Evolutionary conservation across 2,329 filamentous ascomycete genomes (phyloP).

Genomic region (Helicocarpus griseus): DNA sequence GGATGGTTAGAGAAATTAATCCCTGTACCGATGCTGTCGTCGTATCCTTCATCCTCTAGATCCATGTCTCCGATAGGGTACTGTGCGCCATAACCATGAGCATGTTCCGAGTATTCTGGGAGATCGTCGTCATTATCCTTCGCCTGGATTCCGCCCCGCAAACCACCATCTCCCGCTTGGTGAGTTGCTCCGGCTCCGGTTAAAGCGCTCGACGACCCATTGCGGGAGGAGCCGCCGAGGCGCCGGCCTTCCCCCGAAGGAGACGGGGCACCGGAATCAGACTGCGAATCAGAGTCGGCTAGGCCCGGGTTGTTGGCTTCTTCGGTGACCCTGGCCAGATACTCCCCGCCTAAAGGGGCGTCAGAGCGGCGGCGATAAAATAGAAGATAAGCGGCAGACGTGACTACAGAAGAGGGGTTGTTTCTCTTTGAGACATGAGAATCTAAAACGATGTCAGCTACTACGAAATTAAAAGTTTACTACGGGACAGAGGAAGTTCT

Average conservation of each 20-base stretch:
- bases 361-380: slow-evolving; percentile 87
- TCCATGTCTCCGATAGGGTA: slow-evolving; percentile 25
- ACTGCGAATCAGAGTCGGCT: slow-evolving; percentile 38
- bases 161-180: slow-evolving; percentile 55
- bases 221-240: slow-evolving; percentile 78
- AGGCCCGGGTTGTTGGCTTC: slow-evolving; percentile 47
- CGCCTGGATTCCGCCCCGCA: slow-evolving; percentile 31
- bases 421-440: slow-evolving; percentile 56
- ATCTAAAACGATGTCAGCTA: slow-evolving; percentile 43
- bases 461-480: not conserved
- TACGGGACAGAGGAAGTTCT: slow-evolving; percentile 25
- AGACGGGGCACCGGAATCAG: slow-evolving; percentile 35
- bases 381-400: slow-evolving; percentile 74
- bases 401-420: slow-evolving; percentile 56
- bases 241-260: slow-evolving; percentile 73
- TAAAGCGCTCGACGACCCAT: slow-evolving; percentile 86
- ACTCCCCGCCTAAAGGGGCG: slow-evolving; percentile 66
- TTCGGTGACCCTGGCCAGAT: slow-evolving; percentile 61
- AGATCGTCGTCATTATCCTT: slow-evolving; percentile 24
- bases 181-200: slow-evolving; percentile 66
- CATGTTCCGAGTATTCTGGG: slow-evolving; percentile 23
- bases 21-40: slow-evolving; percentile 14
- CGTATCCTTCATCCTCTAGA: slow-evolving; percentile 21
- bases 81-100: slow-evolving; percentile 11
- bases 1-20: slow-evolving; percentile 17